These are phyloP conservation scores for Epichloe amarillans DNA, from an alignment of 2,329 filamentous ascomycete genomes.

Conservation along the genomic window DNA sequence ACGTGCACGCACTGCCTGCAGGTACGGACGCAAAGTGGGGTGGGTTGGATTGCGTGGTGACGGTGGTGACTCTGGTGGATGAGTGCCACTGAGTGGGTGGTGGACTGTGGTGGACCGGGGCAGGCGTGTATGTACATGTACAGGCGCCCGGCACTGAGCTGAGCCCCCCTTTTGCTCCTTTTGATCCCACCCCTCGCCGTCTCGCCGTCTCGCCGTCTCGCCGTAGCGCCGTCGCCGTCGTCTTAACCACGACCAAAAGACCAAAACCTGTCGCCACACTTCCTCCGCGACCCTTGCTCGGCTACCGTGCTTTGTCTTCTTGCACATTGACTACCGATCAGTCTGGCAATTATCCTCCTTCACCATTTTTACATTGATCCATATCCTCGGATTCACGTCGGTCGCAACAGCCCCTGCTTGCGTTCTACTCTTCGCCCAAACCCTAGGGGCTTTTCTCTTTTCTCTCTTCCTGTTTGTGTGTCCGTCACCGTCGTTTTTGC, in stretches of 20 bases:
- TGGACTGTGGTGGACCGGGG: neutral
- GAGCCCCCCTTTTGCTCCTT: neutral
- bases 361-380: too few relatives aligned
- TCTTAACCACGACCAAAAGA: neutral
- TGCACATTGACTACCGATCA: neutral
- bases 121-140: neutral
- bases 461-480: neutral
- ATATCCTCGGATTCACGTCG: neutral
- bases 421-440: neutral
- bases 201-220: neutral
- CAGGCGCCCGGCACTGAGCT: neutral
- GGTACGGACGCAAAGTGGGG: too few relatives aligned
- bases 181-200: neutral
- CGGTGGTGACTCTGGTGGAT: too few relatives aligned
- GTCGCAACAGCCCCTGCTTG: neutral
- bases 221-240: neutral
- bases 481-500: neutral
- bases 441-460: too few relatives aligned
- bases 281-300: neutral
- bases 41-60: too few relatives aligned
- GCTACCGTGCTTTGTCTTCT: conserved; percentile 1
- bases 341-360: neutral
- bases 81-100: neutral
- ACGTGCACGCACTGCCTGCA: too few relatives aligned
- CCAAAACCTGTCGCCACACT: neutral